Base-by-base conservation (phyloP, 2,329 filamentous ascomycete species). In the Triangularia setosa region DNA sequence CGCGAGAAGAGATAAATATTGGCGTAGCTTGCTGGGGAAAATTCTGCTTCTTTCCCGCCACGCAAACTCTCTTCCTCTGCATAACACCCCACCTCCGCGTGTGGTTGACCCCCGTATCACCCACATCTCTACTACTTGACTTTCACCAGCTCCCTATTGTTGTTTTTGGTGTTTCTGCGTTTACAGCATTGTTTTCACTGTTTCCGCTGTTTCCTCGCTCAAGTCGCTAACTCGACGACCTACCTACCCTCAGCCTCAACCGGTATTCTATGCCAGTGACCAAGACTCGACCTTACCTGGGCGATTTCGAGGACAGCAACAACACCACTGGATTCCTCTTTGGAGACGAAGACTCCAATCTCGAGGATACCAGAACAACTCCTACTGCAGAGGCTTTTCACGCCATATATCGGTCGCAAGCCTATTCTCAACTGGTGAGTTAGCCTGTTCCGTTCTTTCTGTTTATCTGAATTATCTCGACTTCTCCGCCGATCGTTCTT, bases 221-320 rank as follows among this genome's bases (percentile, higher is more conserved):
- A 21, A 21, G 40, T 21, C n/a, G 40, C 40, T 48, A 30, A 69
- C 66, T 23, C 27, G n/a, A 21, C n/a, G n/a, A n/a, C n/a, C n/a
- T n/a, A n/a, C 14, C n/a, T 16, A 40, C 44, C 5, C 62, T 27
- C 71, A 96, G 92, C 70, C 83, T 89, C 66, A 96, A 97, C 75
- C 90, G 94, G 69, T 96, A 96, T 77, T 97, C 94, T 4, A 93
- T 97, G 90, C 94, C 94, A 30, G 90, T 94, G 60, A 92, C 90
- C 57, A 84, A 85, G 65, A 86, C 88, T 69, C 86, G 89, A 69
- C 87, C 83, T 69, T 85, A 89, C 67, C 79, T 87, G 71, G 87
- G 90, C 73, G 87, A 89, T 44, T 80, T 96, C 64, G 93, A 95
- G 67, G 89, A 91, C 70, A 92, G 92, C 72, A 93, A 95, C 78